Base-by-base conservation (phyloP, 2,329 filamentous ascomycete species). In the Ophiobolus disseminans region DNA sequence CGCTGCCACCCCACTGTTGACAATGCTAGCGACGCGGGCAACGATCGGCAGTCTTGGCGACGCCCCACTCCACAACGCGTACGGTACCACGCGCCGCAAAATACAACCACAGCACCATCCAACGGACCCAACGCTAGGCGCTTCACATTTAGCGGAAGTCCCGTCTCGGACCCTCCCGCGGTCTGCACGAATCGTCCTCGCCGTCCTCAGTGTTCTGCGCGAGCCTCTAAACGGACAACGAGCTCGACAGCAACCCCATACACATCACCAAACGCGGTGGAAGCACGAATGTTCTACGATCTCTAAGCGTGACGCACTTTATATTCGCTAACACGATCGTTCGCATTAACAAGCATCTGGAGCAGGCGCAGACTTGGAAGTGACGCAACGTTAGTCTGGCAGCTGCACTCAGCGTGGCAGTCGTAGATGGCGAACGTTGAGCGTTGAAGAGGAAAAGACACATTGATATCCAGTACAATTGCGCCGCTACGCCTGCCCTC, bases 321-420 rank as follows among this genome's bases (percentile, higher is more conserved):
- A 32, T 32, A 8, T 32, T 32, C 30, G 30, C 30, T n/a, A 9
- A 32, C 30, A 32, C 14, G n/a, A 32, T 32, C n/a, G 30, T 32
- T 32, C 30, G 30, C 30, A 32, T 32, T 14, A 32, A 32, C 30
- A 32, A 32, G 30, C 30, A 32, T 32, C 7, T n/a, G n/a, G 30
- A 32, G 36, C 22, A 40, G 37, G 37, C 37, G 37, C 37, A 40
- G 37, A 40, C 37, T 40, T 10, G 21, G 37, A 40, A 32, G 30
- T n/a, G 30, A 32, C 30, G n/a, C 30, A 32, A 32, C 30, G 30
- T 34, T 21, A 42, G 20, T 42, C 14, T 17, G 26, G 28, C 39
- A 34, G 40, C 40, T 34, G 23, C 30, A 34, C 40, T 22, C 32
- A 42, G 40, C 28, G 40, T 34, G 40, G 34, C 40, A 42, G 40